Base-by-base conservation (phyloP, 192 early-diverging fungal species). In the Linnemannia elongata region DNA sequence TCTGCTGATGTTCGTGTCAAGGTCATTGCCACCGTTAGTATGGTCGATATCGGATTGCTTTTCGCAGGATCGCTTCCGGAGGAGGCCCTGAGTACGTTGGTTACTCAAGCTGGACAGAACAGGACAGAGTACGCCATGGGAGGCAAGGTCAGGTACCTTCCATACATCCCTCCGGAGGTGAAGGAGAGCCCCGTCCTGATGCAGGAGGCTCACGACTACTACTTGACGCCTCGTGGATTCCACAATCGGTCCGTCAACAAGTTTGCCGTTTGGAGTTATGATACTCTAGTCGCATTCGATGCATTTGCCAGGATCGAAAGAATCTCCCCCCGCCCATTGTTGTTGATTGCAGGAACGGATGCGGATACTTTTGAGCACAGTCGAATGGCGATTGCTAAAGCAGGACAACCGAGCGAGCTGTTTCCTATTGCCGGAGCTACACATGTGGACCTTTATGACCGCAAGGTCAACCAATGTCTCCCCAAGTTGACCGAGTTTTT, bases 1-100 rank as follows among this genome's bases (percentile, higher is more conserved):
- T 74, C 80, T n/a, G 69, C 70, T 4, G 85, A 87, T 38, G 5
- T 4, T 4, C 85, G 85, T n/a, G 54, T 87, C 75, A 87, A 77
- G 60, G 85, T 76, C 27, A 42, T 82, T 10, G 85, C 71, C 1
- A 69, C 75, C 27, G 71, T 82, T 36, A 77, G 85, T 24, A 71
- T 36, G 4, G 85, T 78, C 15, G 66, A 74, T 72, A 9, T 73
- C 24, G 85, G 85, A 6, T 45, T 22, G 0, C 39, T 82, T 8
- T 76, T 87, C 4, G 66, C 44, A n/a, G 30, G 71, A 24, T 63
- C 85, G 2, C 10, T 82, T 8, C 39, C 70, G 15, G 42, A 71
- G 38, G 75, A 77, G 18, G 39, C 52, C 18, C 63, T 82, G 24
- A 54, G 78, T n/a, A 41, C 20, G 9, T 36, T 75, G 30, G 24